Evolutionary conservation across 108 stramenopile genomes (phyloP).

Genomic region (Skeletonema menzelii): DNA sequence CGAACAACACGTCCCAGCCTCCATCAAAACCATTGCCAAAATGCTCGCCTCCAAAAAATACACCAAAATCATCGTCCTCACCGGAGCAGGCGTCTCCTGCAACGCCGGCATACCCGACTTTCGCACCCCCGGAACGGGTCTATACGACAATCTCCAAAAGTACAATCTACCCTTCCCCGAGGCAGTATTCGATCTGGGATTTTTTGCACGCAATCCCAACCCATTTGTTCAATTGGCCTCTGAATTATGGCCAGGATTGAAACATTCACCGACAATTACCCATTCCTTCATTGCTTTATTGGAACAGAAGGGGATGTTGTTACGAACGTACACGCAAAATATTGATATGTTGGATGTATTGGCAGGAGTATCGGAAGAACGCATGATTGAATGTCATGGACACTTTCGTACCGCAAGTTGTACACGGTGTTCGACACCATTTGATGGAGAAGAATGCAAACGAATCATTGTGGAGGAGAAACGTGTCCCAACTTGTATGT

Average conservation of each 20-base stretch:
- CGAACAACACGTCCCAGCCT: constrained; percentile 1
- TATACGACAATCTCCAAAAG: constrained; percentile 90
- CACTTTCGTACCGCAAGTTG: constrained; percentile 83
- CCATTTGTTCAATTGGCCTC: constrained; percentile 77
- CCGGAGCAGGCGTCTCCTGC: constrained; percentile 71
- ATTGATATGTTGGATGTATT: constrained; percentile 92
- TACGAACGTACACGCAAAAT: constrained; percentile 92
- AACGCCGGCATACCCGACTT: constrained; percentile 96
- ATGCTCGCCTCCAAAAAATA: constrained; percentile 36
- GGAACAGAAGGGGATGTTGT: constrained; percentile 72
- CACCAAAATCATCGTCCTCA: constrained; percentile 43
- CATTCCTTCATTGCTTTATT: constrained; percentile 90
- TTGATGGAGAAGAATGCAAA: constrained; percentile 60
- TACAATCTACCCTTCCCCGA: constrained; percentile 92
- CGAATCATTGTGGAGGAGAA: constrained; percentile 61
- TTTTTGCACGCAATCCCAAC: constrained; percentile 72
- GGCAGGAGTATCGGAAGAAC: constrained; percentile 80
- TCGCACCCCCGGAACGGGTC: constrained; percentile 85
- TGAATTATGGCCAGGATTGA: constrained; percentile 87
- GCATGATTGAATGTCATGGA: constrained; percentile 92
- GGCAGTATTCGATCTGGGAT: constrained; percentile 91
- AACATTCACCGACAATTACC: constrained; percentile 80
- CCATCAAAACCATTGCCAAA: constrained; percentile 27
- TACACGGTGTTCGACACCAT: constrained; percentile 45
- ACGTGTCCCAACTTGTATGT: constrained; percentile 57